These are phyloP conservation scores for Aspergillus bertholletiae DNA, from an alignment of 495 filamentous ascomycete genomes.

Conservation along the genomic window DNA sequence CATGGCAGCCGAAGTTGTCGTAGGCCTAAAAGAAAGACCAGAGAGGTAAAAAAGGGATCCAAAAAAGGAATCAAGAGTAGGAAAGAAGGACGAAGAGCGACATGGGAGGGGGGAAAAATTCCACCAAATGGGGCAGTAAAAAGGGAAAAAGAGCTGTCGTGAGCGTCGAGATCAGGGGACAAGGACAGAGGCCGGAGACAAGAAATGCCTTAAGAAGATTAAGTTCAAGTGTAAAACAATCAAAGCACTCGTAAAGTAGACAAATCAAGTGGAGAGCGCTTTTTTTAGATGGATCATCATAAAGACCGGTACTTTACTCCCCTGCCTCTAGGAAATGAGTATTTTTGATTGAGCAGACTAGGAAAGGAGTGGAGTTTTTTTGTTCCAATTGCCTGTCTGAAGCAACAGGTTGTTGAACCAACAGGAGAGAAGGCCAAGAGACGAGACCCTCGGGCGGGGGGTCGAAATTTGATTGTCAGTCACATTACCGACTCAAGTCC, in stretches of 20 bases:
- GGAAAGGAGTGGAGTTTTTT: not conserved
- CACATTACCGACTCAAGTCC: not conserved
- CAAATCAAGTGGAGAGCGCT: not conserved
- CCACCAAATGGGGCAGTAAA: not conserved
- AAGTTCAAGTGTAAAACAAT: not conserved
- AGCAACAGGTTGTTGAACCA: not conserved
- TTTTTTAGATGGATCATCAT: not conserved
- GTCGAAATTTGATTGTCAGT: not conserved
- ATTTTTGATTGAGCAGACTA: not conserved
- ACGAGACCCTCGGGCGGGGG: not conserved
- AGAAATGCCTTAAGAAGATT: not conserved
- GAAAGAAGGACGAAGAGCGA: not conserved
- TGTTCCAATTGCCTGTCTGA: not conserved
- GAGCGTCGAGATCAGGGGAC: constrained; percentile 2
- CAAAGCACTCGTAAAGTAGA: not conserved
- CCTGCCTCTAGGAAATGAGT: not conserved
- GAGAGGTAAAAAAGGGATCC: not conserved
- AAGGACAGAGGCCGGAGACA: not conserved
- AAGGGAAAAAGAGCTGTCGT: constrained; percentile 3
- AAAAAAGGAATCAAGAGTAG: not conserved
- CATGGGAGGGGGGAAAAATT: not conserved
- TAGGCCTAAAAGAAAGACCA: not conserved
- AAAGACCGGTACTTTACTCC: not conserved
- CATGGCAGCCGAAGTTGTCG: constrained; percentile 43
- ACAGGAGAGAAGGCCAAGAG: not conserved